Conservation (phyloP, 495 filamentous ascomycete genomes). For the Delitschia confertaspora region DNA sequence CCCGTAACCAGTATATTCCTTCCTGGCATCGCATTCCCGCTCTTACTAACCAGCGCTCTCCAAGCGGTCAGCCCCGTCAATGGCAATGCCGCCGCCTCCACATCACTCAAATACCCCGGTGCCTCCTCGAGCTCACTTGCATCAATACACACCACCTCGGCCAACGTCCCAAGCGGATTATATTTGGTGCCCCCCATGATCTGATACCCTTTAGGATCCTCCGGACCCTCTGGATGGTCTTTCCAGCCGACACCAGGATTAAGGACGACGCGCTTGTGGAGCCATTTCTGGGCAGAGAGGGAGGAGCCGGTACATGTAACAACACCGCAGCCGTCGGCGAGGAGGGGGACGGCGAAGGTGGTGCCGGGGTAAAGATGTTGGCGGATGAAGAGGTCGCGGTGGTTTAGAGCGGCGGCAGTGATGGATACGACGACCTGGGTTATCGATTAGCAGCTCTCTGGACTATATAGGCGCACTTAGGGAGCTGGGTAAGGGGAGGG, state of each 20-base stretch:
- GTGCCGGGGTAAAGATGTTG: conserved; percentile 82
- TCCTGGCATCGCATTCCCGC: conserved; percentile 33
- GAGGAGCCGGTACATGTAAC: conserved; percentile 55
- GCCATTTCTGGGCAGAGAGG: conserved; percentile 43
- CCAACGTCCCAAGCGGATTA: conserved; percentile 56
- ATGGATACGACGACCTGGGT: conserved; percentile 53
- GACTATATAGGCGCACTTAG: conserved; percentile 21
- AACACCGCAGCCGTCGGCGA: conserved; percentile 68
- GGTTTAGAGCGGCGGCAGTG: conserved; percentile 73
- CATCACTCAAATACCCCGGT: conserved; percentile 58
- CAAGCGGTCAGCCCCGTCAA: conserved; percentile 80
- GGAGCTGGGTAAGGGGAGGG: neutral
- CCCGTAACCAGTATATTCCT: conserved; percentile 37
- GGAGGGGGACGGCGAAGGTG: conserved; percentile 63
- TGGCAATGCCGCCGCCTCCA: conserved; percentile 72
- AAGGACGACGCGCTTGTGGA: conserved; percentile 62
- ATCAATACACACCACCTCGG: conserved; percentile 60
- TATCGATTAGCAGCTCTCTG: too few relatives aligned
- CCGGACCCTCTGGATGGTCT: conserved; percentile 59
- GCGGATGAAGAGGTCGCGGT: conserved; percentile 85
- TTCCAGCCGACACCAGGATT: conserved; percentile 70
- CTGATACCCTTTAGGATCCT: conserved; percentile 50
- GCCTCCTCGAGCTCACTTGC: conserved; percentile 64
- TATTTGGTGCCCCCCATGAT: conserved; percentile 64
- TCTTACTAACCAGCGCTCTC: conserved; percentile 65